Percentiles rank a stretch among this genome's conserved stretches.
Conservation (phyloP, 495 filamentous ascomycete genomes). For the Neurospora sp. region DNA sequence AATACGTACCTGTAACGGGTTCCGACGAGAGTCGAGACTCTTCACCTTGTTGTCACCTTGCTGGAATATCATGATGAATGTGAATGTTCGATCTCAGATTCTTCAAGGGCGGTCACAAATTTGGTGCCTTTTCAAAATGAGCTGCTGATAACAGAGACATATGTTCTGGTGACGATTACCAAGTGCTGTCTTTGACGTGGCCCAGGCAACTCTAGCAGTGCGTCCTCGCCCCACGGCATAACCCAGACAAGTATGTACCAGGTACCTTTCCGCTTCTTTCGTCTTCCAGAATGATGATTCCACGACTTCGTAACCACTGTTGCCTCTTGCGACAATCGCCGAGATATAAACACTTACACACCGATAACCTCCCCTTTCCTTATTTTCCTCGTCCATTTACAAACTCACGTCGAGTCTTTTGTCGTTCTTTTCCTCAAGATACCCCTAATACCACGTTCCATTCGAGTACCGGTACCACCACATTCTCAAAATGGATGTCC, state of each 20-base stretch:
- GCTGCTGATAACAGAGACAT: background rate
- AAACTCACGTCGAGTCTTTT: background rate
- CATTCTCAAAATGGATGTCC: constrained; percentile 59
- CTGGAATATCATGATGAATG: background rate
- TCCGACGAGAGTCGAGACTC: background rate
- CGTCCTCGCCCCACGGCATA: background rate
- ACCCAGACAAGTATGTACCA: background rate
- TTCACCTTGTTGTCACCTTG: background rate
- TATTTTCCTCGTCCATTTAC: background rate
- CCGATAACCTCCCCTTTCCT: background rate
- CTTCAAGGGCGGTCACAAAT: background rate
- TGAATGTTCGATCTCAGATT: background rate
- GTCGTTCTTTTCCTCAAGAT: background rate
- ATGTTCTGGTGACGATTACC: background rate
- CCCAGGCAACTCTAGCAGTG: background rate
- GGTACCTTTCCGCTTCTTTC: constrained; percentile 1
- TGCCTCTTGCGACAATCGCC: constrained; percentile 4
- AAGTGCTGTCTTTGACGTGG: background rate
- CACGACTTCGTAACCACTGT: constrained; percentile 12
- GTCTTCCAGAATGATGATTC: constrained; percentile 9
- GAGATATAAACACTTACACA: background rate
- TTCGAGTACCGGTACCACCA: background rate
- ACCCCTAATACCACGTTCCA: background rate
- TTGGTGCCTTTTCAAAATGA: background rate
- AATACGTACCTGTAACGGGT: background rate